phyloP scores from a whole-genome alignment of 305 asterid genomes.

The Fraxinus dipetala region DNA sequence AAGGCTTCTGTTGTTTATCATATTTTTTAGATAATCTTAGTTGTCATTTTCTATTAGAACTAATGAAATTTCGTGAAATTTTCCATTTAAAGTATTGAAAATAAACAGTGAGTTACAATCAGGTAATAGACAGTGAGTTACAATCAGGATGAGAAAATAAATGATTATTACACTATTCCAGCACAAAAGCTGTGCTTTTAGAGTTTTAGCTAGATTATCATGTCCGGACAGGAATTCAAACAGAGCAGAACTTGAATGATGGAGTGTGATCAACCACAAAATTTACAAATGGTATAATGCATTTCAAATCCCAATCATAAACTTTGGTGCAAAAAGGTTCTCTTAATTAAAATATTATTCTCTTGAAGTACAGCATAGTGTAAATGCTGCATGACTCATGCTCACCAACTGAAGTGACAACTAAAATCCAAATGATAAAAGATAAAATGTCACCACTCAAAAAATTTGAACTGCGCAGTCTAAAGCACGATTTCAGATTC shows the following conservation, averaged over 20 bases:
- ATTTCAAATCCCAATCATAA: not conserved
- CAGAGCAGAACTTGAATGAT: not conserved
- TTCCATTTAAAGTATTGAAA: not conserved
- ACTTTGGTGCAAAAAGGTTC: not conserved
- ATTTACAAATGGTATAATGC: not conserved
- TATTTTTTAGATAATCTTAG: too few species aligned
- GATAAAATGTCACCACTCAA: conserved; percentile 2
- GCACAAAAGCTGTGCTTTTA: not conserved
- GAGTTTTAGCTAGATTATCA: not conserved
- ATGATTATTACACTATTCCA: not conserved
- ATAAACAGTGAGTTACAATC: not conserved
- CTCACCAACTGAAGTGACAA: not conserved
- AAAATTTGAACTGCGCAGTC: conserved; percentile 17
- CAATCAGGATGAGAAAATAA: not conserved
- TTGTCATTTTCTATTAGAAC: too few species aligned
- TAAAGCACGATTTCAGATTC: conserved; percentile 32
- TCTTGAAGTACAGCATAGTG: not conserved
- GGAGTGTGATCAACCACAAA: not conserved
- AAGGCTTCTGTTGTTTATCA: too few species aligned
- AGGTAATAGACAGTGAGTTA: not conserved
- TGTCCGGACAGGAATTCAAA: not conserved
- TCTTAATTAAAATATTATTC: not conserved
- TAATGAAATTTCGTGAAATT: too few species aligned
- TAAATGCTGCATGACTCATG: not conserved
- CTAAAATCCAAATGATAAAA: not conserved